phyloP scores from a whole-genome alignment of 495 filamentous ascomycete species.

The Aspergillus heteromorphus region DNA sequence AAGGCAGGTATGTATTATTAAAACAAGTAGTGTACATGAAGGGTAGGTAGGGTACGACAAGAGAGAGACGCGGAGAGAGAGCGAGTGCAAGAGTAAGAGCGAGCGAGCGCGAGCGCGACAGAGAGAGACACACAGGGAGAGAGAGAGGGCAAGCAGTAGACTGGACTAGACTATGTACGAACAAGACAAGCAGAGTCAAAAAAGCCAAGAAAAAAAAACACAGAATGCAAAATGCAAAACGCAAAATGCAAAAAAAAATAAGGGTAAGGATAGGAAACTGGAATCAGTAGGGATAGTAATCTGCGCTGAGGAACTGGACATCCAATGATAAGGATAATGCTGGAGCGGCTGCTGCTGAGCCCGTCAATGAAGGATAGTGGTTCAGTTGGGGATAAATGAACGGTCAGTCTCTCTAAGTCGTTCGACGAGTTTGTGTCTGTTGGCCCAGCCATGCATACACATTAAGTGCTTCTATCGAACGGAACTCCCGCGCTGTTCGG shows the following conservation, averaged over 20 bases:
- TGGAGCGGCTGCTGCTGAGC: neutral
- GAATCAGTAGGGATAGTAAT: conserved; percentile 5
- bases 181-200: neutral
- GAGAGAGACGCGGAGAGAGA: neutral
- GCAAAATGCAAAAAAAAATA: neutral
- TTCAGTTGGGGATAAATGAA: neutral
- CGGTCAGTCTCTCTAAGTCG: neutral
- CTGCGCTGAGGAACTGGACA: conserved; percentile 2
- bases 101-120: neutral
- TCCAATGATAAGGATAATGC: neutral
- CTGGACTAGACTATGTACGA: too few species aligned
- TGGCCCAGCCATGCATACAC: conserved; percentile 25
- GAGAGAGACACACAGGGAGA: too few species aligned
- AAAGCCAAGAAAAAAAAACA: conserved; percentile 4
- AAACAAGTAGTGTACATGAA: neutral
- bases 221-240: too few species aligned
- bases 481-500: neutral
- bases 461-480: neutral
- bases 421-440: neutral
- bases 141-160: too few species aligned
- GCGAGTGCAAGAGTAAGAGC: neutral
- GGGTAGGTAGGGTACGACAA: neutral
- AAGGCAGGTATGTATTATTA: neutral
- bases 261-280: neutral
- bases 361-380: neutral